Conservation (phyloP, 2,329 filamentous ascomycete genomes). For the Septoria linicola region DNA sequence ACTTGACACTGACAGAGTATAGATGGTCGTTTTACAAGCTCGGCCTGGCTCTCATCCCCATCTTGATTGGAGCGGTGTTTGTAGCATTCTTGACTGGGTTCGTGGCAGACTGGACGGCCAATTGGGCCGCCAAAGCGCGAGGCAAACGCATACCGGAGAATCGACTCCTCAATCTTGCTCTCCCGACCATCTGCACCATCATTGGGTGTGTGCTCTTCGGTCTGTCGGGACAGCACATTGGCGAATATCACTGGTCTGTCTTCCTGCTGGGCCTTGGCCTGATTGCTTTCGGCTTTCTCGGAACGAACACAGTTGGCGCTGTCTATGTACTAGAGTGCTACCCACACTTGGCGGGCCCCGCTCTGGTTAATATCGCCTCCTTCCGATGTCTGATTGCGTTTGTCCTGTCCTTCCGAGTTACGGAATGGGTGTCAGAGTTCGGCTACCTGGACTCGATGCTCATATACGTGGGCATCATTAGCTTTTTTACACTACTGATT, state of each 20-base stretch:
- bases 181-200: slow-evolving; percentile 31
- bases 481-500: slow-evolving; percentile 27
- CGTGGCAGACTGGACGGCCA: slow-evolving; percentile 32
- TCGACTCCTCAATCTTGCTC: slow-evolving; percentile 32
- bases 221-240: slow-evolving; percentile 27
- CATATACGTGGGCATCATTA: slow-evolving; percentile 34
- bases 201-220: slow-evolving; percentile 33
- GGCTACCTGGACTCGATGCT: slow-evolving; percentile 33
- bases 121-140: slow-evolving; percentile 29
- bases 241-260: slow-evolving; percentile 29
- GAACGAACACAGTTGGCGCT: slow-evolving; percentile 34
- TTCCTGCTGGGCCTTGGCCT: slow-evolving; percentile 33
- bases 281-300: slow-evolving; percentile 35
- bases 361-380: slow-evolving; percentile 36
- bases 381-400: slow-evolving; percentile 37
- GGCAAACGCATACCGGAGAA: slow-evolving; percentile 34
- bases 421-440: slow-evolving; percentile 32
- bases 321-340: slow-evolving; percentile 38
- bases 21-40: slow-evolving; percentile 30
- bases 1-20: slow-evolving; percentile 9
- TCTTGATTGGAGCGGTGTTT: slow-evolving; percentile 30
- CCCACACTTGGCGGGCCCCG: slow-evolving; percentile 35
- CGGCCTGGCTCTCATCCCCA: slow-evolving; percentile 30
- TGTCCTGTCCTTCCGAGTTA: slow-evolving; percentile 31
- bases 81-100: slow-evolving; percentile 30